phyloP scores from a whole-genome alignment of 2,329 filamentous ascomycete species.

The Fusarium penzigii region DNA sequence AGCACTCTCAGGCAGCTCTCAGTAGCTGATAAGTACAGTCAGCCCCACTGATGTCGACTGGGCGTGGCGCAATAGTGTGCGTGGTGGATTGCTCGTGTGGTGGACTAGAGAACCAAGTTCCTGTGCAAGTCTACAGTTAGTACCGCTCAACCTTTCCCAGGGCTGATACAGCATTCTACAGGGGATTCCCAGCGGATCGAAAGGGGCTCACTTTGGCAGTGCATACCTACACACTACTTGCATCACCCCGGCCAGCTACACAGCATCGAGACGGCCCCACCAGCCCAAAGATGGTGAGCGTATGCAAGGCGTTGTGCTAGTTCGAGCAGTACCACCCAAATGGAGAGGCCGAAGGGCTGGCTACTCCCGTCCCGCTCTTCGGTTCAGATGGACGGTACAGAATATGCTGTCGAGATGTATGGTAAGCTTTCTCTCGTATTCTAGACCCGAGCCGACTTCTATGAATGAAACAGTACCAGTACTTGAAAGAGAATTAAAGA shows the following conservation, averaged over 20 bases:
- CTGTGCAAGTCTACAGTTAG: slow-evolving; percentile 10
- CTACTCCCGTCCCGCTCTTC: slow-evolving; percentile 29
- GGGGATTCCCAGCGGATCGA: too few relatives aligned
- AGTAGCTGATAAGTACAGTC: slow-evolving; percentile 8
- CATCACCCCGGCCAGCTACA: too few relatives aligned
- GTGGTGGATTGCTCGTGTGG: slow-evolving; percentile 25
- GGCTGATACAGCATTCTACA: slow-evolving; percentile 1
- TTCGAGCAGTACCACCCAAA: slow-evolving; percentile 23
- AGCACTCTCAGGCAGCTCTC: neutral
- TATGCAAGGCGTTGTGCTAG: slow-evolving; percentile 31
- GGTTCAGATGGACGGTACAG: neutral
- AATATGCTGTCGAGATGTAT: too few relatives aligned
- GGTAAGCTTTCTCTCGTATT: too few relatives aligned
- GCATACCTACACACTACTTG: too few relatives aligned
- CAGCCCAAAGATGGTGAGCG: slow-evolving; percentile 27
- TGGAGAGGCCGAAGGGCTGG: slow-evolving; percentile 25
- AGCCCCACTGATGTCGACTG: slow-evolving; percentile 26
- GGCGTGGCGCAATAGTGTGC: slow-evolving; percentile 30
- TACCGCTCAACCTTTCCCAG: slow-evolving; percentile 2
- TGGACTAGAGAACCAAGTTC: slow-evolving; percentile 16
- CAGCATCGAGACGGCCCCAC: slow-evolving; percentile 17
- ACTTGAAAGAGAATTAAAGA: too few relatives aligned
- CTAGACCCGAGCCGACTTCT: too few relatives aligned
- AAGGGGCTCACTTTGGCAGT: too few relatives aligned
- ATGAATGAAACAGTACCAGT: too few relatives aligned